Percentiles rank a stretch among this genome's conserved stretches.
Conservation (phyloP, 768 basidiomycete species). For the Rhodotorula diobovata region DNA sequence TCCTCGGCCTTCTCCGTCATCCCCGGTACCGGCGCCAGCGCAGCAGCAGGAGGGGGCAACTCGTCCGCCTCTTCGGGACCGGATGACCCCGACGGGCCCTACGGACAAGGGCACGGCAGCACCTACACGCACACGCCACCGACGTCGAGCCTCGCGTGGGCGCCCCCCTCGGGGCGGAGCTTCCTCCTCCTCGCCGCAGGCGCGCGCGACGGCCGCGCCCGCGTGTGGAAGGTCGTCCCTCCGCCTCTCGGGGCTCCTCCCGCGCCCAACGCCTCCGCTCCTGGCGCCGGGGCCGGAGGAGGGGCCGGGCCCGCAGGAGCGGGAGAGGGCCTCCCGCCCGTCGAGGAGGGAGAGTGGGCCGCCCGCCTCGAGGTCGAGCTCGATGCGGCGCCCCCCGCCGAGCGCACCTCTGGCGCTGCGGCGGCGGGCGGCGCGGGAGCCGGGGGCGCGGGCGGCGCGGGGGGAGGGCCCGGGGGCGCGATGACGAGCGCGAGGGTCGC, state of each 20-base stretch:
- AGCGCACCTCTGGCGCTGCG: too few species aligned
- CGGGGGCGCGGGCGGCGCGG: constrained; percentile 48
- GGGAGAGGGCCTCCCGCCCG: constrained; percentile 52
- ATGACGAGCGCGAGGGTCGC: constrained; percentile 75
- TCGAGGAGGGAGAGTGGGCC: constrained; percentile 57
- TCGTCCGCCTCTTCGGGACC: constrained; percentile 36
- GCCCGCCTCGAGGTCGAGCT: constrained; percentile 77
- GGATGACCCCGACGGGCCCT: constrained; percentile 44
- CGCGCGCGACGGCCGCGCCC: constrained; percentile 74
- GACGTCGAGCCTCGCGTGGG: constrained; percentile 83
- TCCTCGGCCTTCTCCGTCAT: background rate
- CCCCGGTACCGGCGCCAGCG: too few species aligned
- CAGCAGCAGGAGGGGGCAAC: too few species aligned
- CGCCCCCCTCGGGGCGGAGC: constrained; percentile 84
- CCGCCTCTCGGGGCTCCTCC: constrained; percentile 50
- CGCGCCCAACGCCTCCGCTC: background rate
- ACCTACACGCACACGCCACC: constrained; percentile 51
- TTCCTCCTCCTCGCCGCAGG: constrained; percentile 94
- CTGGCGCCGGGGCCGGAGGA: constrained; percentile 41
- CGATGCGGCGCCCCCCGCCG: constrained; percentile 57
- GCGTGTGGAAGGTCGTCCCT: constrained; percentile 81
- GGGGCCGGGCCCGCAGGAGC: constrained; percentile 42
- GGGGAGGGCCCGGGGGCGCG: background rate
- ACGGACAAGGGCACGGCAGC: constrained; percentile 48
- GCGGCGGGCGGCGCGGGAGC: constrained; percentile 52